Base-by-base conservation (phyloP, 768 basidiomycete species). In the Pilatotrama ljubarskyi region DNA sequence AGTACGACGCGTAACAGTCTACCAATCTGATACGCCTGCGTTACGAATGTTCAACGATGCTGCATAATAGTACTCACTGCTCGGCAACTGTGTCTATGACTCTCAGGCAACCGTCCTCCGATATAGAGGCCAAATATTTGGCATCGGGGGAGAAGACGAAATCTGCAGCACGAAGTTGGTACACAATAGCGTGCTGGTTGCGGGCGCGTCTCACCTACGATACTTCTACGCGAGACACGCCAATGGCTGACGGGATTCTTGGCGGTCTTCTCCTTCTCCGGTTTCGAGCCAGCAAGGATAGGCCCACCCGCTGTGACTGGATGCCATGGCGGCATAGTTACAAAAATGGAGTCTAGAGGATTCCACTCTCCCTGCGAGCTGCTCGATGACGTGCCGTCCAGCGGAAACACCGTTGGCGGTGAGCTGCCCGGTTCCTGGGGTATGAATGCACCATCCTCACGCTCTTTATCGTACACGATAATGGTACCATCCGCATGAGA, bases 141-240 rank as follows among this genome's bases (percentile, higher is more conserved):
- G 93, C 90, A 68, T 98, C 96, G 0, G 95, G 94, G 13, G 94
- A 95, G 73, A 97, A 96, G 1, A 88, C 90, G 68, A 97, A 91
- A 65, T 93, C 95, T 95, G 59, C 3, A 32, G 20, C 37, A 18
- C 29, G 17, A 25, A 15, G 51, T 63, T 41, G 65, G 48, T 22
- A 5, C 17, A 24, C 13, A 13, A 13, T 6, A 6, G 10, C 1
- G 9, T 18, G 3, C 5, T 22, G 17, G 3, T 8, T 10, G 51
- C 7, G 32, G 15, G n/a, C 17, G 3, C 17, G 18, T 72, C 83
- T 65, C 68, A 89, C 93, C 91, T 5, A 90, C 82, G 59, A 95
- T 82, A 42, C 83, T 79, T 50, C 86, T 84, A 64, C 79, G 79
- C 25, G 89, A 87, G 9, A 95, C 76, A 54, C 87, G 81, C 93